Conservation (phyloP, 345 rosid species). For the Viola odorata region DNA sequence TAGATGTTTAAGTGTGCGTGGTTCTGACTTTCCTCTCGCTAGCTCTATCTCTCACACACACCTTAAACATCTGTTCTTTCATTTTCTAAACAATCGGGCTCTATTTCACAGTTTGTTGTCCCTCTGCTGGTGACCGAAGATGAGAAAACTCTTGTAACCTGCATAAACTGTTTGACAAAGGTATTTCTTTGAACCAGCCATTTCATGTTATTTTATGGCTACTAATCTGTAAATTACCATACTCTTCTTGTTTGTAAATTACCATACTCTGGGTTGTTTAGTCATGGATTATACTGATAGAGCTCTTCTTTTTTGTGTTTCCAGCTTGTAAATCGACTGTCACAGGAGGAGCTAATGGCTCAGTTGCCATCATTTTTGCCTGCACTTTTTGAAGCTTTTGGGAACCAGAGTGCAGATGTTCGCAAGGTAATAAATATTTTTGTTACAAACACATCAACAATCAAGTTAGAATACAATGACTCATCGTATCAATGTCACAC, state of each 20-base stretch:
- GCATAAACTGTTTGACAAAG: constrained; percentile 94
- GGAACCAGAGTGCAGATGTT: constrained; percentile 94
- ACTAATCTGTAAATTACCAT: too few relatives aligned
- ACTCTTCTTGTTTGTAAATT: too few relatives aligned
- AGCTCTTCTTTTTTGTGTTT: constrained; percentile 15
- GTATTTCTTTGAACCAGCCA: constrained; percentile 26
- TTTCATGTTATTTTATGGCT: not conserved
- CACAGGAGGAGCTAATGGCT: constrained; percentile 77
- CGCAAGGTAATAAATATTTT: constrained; percentile 61
- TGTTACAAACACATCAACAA: too few relatives aligned
- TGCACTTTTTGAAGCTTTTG: constrained; percentile 94
- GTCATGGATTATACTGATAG: too few relatives aligned
- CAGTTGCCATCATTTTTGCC: constrained; percentile 89
- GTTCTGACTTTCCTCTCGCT: not conserved
- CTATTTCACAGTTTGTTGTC: constrained; percentile 59
- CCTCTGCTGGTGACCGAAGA: constrained; percentile 90
- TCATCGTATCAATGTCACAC: too few relatives aligned
- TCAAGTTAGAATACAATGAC: too few relatives aligned
- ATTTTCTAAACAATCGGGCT: not conserved
- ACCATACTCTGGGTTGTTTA: too few relatives aligned
- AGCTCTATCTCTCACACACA: constrained; percentile 8
- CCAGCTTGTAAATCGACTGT: constrained; percentile 91
- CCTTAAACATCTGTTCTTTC: too few relatives aligned
- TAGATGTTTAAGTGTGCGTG: constrained; percentile 91
- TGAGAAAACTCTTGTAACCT: constrained; percentile 84